These are phyloP conservation scores for Yamadazyma epiphylla DNA, from an alignment of 1,139 yeast genomes.

Conservation along the genomic window DNA sequence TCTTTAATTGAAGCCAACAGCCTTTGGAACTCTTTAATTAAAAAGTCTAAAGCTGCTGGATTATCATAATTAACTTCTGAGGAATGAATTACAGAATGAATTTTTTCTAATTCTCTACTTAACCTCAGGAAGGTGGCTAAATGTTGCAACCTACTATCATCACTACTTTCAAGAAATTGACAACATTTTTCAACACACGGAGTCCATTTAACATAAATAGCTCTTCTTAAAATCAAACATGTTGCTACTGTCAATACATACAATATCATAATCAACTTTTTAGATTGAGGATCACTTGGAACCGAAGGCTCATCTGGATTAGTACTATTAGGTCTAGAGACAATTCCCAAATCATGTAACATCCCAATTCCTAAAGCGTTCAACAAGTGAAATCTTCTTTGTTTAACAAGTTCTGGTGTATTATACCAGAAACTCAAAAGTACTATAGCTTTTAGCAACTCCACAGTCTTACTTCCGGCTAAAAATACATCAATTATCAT, in stretches of 20 bases:
- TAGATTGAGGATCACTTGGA: constrained; percentile 32
- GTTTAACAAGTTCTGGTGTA: constrained; percentile 76
- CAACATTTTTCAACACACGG: constrained; percentile 65
- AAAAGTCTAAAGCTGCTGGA: constrained; percentile 24
- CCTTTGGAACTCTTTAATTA: constrained; percentile 39
- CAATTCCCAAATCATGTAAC: constrained; percentile 73
- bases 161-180: constrained; percentile 35
- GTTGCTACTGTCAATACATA: constrained; percentile 51
- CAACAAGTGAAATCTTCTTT: constrained; percentile 71
- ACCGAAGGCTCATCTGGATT: constrained; percentile 7
- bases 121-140: constrained; percentile 61
- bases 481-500: constrained; percentile 62
- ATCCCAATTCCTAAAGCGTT: constrained; percentile 64
- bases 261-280: constrained; percentile 43
- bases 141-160: constrained; percentile 24
- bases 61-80: constrained; percentile 25
- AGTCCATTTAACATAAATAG: constrained; percentile 54
- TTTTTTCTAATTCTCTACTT: constrained; percentile 58
- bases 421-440: constrained; percentile 76
- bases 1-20: constrained; percentile 34
- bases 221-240: constrained; percentile 50
- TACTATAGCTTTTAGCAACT: constrained; percentile 59
- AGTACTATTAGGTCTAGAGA: constrained; percentile 27
- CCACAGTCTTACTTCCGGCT: constrained; percentile 69
- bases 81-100: constrained; percentile 49